phyloP scores from a whole-genome alignment of 768 basidiomycete genomes.

The Tephrocybe sp. region DNA sequence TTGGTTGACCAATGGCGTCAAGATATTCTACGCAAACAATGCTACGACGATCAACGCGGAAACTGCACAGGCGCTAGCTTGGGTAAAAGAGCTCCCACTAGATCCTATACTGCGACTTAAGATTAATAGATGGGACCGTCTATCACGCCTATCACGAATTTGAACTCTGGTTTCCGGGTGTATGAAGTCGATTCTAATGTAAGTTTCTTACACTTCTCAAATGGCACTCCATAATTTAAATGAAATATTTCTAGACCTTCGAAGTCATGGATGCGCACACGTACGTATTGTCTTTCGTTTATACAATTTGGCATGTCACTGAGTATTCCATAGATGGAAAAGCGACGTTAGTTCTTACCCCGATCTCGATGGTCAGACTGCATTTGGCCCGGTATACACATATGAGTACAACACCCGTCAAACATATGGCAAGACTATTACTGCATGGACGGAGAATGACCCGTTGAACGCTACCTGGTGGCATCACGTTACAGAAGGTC shows the following conservation, averaged over 20 bases:
- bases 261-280: slow-evolving; percentile 78
- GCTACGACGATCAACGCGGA: slow-evolving; percentile 54
- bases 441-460: slow-evolving; percentile 58
- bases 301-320: not conserved
- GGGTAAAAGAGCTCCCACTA: slow-evolving; percentile 24
- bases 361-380: slow-evolving; percentile 52
- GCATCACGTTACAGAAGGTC: slow-evolving; percentile 75
- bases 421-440: slow-evolving; percentile 57
- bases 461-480: slow-evolving; percentile 83
- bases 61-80: slow-evolving; percentile 50
- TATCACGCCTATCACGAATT: slow-evolving; percentile 63
- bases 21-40: slow-evolving; percentile 77
- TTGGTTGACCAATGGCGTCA: not conserved
- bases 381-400: slow-evolving; percentile 57
- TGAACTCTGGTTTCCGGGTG: slow-evolving; percentile 74
- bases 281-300: slow-evolving; percentile 35
- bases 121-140: slow-evolving; percentile 59
- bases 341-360: slow-evolving; percentile 59
- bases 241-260: slow-evolving; percentile 51
- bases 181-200: slow-evolving; percentile 73
- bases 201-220: slow-evolving; percentile 19
- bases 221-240: not conserved
- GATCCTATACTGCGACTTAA: not conserved
- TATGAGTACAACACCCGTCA: slow-evolving; percentile 73
- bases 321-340: slow-evolving; percentile 47